Conservation (phyloP, 139 green algal genomes). For the Micractinium conductrix region DNA sequence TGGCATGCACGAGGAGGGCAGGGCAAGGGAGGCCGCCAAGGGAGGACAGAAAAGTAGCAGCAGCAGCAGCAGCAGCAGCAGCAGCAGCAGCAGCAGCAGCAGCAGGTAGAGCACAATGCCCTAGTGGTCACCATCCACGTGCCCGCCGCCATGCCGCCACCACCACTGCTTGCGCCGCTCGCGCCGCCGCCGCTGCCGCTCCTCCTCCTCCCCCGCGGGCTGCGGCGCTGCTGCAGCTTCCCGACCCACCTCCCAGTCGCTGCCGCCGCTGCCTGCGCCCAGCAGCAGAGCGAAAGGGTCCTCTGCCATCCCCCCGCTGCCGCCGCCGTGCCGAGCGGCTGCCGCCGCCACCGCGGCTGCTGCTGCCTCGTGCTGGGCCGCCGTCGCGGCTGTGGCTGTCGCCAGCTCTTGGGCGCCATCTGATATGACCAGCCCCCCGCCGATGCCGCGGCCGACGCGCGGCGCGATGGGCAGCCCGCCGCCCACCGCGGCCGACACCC, state of each 20-base stretch:
- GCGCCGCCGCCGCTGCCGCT: background rate
- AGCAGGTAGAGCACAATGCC: too few relatives aligned
- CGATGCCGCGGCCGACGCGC: background rate
- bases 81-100: background rate
- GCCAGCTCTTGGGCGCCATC: background rate
- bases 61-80: background rate
- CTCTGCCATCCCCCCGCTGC: background rate
- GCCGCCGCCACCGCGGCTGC: background rate
- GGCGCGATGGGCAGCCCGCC: background rate
- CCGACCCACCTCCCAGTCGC: background rate
- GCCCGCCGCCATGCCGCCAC: conserved; percentile 1
- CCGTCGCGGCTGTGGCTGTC: background rate
- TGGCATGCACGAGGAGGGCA: too few relatives aligned
- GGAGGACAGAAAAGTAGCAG: background rate
- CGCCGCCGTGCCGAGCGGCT: background rate
- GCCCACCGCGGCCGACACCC: background rate
- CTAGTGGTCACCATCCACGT: background rate
- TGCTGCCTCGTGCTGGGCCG: background rate
- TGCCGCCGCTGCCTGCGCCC: background rate
- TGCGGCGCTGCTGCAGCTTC: background rate
- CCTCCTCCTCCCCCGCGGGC: background rate
- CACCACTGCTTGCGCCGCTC: conserved; percentile 3
- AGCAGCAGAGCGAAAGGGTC: conserved; percentile 16
- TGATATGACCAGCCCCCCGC: too few relatives aligned
- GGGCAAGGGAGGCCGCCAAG: background rate